These are phyloP conservation scores for Entophlyctis luteolus DNA, from an alignment of 192 early-diverging fungal genomes.

Conservation along the genomic window DNA sequence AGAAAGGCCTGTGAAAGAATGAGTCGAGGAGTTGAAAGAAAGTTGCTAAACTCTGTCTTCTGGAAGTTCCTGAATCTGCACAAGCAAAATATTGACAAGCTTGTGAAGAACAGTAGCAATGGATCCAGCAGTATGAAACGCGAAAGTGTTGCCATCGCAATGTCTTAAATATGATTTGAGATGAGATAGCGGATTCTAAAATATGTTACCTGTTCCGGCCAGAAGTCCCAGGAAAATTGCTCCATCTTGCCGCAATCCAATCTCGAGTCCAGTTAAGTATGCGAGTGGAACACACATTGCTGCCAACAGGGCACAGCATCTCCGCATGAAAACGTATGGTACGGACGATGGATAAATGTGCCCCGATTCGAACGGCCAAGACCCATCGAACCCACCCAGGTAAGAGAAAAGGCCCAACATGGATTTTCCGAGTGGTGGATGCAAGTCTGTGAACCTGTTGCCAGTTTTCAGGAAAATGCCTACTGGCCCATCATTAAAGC, in stretches of 20 bases:
- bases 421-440: slow-evolving; percentile 97
- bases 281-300: slow-evolving; percentile 82
- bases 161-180: slow-evolving; percentile 42
- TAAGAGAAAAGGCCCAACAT: slow-evolving; percentile 78
- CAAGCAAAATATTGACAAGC: slow-evolving; percentile 61
- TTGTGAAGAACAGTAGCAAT: slow-evolving; percentile 91
- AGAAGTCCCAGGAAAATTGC: slow-evolving; percentile 72
- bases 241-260: slow-evolving; percentile 65
- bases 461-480: not conserved
- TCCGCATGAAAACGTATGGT: slow-evolving; percentile 82
- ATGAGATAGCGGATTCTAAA: not conserved
- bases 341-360: slow-evolving; percentile 70
- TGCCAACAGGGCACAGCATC: slow-evolving; percentile 83
- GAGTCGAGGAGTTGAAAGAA: not conserved
- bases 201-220: slow-evolving; percentile 64
- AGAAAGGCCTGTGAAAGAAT: slow-evolving; percentile 62
- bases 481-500: not conserved
- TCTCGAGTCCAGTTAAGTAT: slow-evolving; percentile 75
- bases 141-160: slow-evolving; percentile 68
- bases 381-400: slow-evolving; percentile 79
- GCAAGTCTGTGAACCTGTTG: slow-evolving; percentile 84
- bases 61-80: slow-evolving; percentile 72
- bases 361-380: slow-evolving; percentile 78
- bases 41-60: slow-evolving; percentile 20
- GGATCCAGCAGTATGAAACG: slow-evolving; percentile 93